A percentile compares a stretch with the other conserved stretches of the same genome.
These are phyloP conservation scores for Tillandsia leiboldiana DNA, from an alignment of 176 grass and related monocot species.

Conservation along the genomic window DNA sequence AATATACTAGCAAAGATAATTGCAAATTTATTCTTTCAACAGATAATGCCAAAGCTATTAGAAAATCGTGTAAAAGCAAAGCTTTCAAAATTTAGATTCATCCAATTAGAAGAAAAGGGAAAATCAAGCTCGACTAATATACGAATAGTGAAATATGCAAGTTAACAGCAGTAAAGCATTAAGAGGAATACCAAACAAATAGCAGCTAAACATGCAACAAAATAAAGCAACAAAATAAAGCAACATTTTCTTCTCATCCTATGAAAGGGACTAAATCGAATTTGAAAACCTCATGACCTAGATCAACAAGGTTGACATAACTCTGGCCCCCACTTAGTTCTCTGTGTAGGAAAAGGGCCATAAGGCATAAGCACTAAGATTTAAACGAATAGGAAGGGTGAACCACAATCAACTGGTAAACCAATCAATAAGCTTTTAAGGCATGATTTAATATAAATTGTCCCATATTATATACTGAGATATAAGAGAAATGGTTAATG, in stretches of 20 bases:
- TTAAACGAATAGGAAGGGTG: no score
- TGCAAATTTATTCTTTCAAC: no score
- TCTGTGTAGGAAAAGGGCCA: no score
- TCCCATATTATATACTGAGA: neutral
- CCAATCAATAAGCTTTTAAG: neutral
- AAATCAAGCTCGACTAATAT: no score
- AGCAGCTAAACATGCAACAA: neutral
- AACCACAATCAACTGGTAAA: no score
- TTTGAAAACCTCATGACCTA: neutral
- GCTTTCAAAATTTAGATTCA: neutral
- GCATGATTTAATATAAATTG: no score
- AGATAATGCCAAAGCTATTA: no score
- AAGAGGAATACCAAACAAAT: neutral
- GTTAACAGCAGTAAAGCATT: no score
- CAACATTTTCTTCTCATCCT: neutral
- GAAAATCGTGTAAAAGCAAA: neutral
- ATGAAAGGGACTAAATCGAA: neutral
- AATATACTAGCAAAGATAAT: no score
- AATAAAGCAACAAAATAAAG: neutral
- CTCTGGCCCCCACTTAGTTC: neutral
- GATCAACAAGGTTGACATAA: neutral
- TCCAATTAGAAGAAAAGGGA: no score
- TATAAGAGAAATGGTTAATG: neutral
- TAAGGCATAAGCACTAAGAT: no score
- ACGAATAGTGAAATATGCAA: no score